These are phyloP conservation scores for Lipomyces starkeyi DNA, from an alignment of 805 yeast species.

Conservation along the genomic window DNA sequence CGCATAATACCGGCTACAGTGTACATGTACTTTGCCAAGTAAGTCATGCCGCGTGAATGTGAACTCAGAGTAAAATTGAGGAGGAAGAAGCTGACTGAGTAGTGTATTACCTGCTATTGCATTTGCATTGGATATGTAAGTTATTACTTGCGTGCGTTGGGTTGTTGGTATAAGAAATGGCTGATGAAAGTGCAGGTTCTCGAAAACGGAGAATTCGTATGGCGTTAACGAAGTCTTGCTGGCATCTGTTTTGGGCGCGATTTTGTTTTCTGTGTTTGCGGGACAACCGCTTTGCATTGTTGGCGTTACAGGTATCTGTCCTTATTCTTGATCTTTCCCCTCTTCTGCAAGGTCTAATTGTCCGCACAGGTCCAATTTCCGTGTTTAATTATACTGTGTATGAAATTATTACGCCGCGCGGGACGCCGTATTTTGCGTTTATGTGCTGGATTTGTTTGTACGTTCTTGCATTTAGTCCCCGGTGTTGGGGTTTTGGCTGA, in stretches of 20 bases:
- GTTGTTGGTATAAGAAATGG: background rate
- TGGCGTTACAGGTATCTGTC: conserved; percentile 69
- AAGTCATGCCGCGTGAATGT: background rate
- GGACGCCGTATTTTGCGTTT: conserved; percentile 72
- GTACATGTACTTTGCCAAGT: conserved; percentile 85
- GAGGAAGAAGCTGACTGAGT: background rate
- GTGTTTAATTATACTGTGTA: conserved; percentile 92
- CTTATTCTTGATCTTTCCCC: no score
- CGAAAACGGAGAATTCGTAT: conserved; percentile 81
- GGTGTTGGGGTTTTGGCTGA: background rate
- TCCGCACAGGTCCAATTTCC: conserved; percentile 73
- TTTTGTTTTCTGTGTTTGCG: conserved; percentile 80
- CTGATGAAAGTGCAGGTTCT: conserved; percentile 64
- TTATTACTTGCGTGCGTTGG: background rate
- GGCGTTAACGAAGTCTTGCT: conserved; percentile 91
- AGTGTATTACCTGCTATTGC: conserved; percentile 26
- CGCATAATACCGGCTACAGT: conserved; percentile 85
- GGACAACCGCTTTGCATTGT: conserved; percentile 96
- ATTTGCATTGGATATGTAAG: conserved; percentile 29
- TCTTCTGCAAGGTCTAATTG: background rate
- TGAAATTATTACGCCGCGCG: conserved; percentile 63
- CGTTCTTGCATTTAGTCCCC: background rate
- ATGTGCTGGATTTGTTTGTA: conserved; percentile 90
- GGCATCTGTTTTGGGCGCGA: conserved; percentile 85
- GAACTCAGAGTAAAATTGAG: background rate